A percentile compares a stretch with the other conserved stretches of the same genome.
Conservation (phyloP, 768 basidiomycete genomes). For the Trametes cubensis region DNA sequence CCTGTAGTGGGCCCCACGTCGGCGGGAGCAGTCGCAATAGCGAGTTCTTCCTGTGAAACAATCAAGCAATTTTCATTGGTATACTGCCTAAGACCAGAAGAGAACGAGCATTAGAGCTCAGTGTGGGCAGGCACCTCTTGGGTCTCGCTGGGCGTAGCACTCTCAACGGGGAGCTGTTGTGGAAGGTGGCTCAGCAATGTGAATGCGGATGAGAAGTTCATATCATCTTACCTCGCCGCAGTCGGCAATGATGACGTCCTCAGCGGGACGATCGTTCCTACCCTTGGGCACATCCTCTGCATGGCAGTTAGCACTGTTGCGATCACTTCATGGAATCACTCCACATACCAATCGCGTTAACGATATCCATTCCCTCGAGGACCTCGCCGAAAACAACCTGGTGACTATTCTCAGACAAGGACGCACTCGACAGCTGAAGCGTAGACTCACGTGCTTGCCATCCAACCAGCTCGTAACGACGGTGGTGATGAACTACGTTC, state of each 20-base stretch:
- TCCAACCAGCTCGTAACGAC: slow-evolving; percentile 88
- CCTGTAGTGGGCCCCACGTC: slow-evolving; percentile 3
- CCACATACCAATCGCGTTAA: slow-evolving; percentile 66
- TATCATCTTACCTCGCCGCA: slow-evolving; percentile 74
- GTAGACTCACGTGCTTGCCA: slow-evolving; percentile 70
- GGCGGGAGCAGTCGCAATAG: neutral
- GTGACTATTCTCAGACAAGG: slow-evolving; percentile 11
- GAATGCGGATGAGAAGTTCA: neutral
- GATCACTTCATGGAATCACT: neutral
- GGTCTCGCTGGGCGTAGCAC: slow-evolving; percentile 60
- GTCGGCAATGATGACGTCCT: slow-evolving; percentile 79
- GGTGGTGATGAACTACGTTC: slow-evolving; percentile 88
- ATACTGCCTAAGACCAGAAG: slow-evolving; percentile 29
- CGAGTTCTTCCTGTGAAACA: slow-evolving; percentile 19
- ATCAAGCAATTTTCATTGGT: slow-evolving; percentile 34
- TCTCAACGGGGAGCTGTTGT: slow-evolving; percentile 54
- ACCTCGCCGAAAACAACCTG: slow-evolving; percentile 94
- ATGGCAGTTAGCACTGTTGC: neutral
- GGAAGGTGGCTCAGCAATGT: neutral
- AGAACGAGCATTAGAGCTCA: slow-evolving; percentile 73
- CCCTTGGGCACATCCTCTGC: slow-evolving; percentile 78
- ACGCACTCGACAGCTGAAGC: neutral
- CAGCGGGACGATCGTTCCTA: slow-evolving; percentile 67
- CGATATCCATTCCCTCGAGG: slow-evolving; percentile 89
- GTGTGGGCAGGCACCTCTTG: slow-evolving; percentile 91